Conservation (phyloP, 2,329 filamentous ascomycete species). For the Pseudonectria foliicola region DNA sequence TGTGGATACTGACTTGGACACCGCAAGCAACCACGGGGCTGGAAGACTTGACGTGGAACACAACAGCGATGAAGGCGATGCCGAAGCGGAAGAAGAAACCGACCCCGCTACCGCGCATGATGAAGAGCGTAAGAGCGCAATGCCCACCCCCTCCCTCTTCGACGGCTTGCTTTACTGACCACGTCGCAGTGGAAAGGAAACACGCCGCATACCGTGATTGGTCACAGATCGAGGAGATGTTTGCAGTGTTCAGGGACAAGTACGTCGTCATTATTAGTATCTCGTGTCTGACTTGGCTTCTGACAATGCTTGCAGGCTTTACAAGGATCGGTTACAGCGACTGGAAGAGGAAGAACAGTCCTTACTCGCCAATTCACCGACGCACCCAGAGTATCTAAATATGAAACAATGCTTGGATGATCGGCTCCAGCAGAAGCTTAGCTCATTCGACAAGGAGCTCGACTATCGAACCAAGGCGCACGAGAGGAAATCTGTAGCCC, state of each 20-base stretch:
- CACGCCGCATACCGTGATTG: conserved; percentile 74
- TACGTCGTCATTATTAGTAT: conserved; percentile 33
- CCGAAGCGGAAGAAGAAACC: conserved; percentile 52
- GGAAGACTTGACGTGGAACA: conserved; percentile 35
- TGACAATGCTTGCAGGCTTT: conserved; percentile 51
- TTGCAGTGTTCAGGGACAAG: conserved; percentile 77
- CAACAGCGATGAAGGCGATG: conserved; percentile 48
- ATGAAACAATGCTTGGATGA: conserved; percentile 85
- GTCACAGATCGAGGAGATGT: conserved; percentile 77
- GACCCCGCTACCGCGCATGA: conserved; percentile 54
- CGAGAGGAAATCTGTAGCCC: conserved; percentile 67
- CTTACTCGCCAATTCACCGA: conserved; percentile 52
- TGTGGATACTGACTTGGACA: conserved; percentile 26
- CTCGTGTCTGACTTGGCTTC: conserved; percentile 5
- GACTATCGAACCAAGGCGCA: conserved; percentile 68
- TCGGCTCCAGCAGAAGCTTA: conserved; percentile 71
- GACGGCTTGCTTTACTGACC: conserved; percentile 14
- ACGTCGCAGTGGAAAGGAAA: conserved; percentile 62
- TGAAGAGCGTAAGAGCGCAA: conserved; percentile 49
- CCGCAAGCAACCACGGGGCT: conserved; percentile 28
- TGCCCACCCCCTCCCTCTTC: conserved; percentile 2
- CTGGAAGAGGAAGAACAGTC: conserved; percentile 65
- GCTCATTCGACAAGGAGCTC: conserved; percentile 66
- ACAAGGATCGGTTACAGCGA: conserved; percentile 79
- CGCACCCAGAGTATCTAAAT: conserved; percentile 84